A percentile compares a stretch with the other conserved stretches of the same genome.
phyloP scores from a whole-genome alignment of 208 protist species.

The Naegleria lovaniensis region DNA sequence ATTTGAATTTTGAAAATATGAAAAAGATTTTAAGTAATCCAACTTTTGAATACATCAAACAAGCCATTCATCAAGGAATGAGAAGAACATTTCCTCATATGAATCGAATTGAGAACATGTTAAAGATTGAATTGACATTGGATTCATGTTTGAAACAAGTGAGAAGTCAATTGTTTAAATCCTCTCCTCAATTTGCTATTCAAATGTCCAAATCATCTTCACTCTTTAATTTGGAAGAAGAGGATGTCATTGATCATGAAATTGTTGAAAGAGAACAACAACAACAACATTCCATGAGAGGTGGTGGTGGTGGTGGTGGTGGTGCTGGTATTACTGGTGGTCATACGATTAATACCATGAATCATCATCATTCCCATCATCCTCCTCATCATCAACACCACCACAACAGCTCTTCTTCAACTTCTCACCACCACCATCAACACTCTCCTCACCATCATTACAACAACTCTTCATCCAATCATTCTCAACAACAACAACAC shows the following conservation, averaged over 20 bases:
- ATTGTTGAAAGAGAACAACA: not conserved
- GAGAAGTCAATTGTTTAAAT: not conserved
- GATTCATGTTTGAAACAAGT: not conserved
- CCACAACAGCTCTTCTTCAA: too few species aligned
- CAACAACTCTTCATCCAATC: too few species aligned
- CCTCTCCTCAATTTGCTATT: not conserved
- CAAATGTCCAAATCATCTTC: not conserved
- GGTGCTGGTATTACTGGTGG: not conserved
- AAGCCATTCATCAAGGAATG: slow-evolving; percentile 47
- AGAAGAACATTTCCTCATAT: slow-evolving; percentile 59
- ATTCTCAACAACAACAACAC: too few species aligned
- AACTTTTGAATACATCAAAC: slow-evolving; percentile 56
- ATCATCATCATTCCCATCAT: too few species aligned
- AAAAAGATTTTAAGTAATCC: slow-evolving; percentile 61
- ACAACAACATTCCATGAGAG: not conserved
- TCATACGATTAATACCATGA: too few species aligned
- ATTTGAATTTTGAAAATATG: slow-evolving; percentile 54
- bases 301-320: not conserved
- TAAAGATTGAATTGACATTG: slow-evolving; percentile 20
- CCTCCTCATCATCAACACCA: too few species aligned
- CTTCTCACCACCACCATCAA: too few species aligned
- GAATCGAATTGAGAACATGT: slow-evolving; percentile 46
- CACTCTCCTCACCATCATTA: too few species aligned
- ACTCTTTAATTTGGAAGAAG: not conserved
- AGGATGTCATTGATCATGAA: not conserved